A percentile compares a stretch with the other conserved stretches of the same genome.
Conservation (phyloP, 176 grass and related monocot species). For the Phragmites australis region DNA sequence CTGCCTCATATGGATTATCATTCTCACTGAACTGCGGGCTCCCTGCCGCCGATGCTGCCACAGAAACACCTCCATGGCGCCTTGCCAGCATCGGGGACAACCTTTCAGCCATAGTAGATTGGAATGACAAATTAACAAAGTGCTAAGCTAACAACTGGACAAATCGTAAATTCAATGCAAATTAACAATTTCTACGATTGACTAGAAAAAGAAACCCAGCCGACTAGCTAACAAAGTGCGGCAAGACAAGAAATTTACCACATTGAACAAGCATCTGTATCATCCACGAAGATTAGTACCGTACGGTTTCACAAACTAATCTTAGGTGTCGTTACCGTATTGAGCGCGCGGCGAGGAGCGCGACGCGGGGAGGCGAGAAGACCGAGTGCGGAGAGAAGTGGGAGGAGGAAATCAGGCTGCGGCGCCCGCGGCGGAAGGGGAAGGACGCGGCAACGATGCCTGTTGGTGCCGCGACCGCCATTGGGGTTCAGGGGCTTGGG, state of each 20-base stretch:
- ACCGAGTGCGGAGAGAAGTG: background rate
- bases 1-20: conserved; percentile 62
- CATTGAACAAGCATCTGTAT: background rate
- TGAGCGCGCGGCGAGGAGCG: background rate
- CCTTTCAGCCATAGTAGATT: background rate
- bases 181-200: background rate
- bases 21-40: conserved; percentile 37
- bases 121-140: no score
- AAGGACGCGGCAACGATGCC: background rate
- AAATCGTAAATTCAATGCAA: background rate
- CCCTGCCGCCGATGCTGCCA: conserved; percentile 45
- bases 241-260: background rate
- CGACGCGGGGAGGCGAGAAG: background rate
- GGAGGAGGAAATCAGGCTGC: background rate
- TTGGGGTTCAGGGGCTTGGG: background rate
- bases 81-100: conserved; percentile 26
- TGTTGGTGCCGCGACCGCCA: background rate
- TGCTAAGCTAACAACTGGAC: no score
- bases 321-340: background rate
- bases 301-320: background rate
- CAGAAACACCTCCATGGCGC: conserved; percentile 27
- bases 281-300: background rate
- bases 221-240: background rate
- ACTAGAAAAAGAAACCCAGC: background rate
- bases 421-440: background rate